These are phyloP conservation scores for Blepharisma japonicum DNA, from an alignment of 73 alveolate species.

Conservation along the genomic window DNA sequence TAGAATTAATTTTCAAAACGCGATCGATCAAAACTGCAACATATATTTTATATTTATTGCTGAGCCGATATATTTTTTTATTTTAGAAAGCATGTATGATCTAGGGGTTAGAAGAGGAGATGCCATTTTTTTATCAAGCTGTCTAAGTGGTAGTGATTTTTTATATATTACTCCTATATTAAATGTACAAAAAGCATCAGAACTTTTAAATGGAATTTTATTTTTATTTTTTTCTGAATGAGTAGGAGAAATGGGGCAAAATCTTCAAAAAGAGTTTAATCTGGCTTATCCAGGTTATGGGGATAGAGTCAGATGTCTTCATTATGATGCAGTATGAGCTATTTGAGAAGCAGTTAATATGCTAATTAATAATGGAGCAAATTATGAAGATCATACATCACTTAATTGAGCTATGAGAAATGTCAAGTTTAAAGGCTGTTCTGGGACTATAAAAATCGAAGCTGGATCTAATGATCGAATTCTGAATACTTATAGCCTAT, in stretches of 20 bases:
- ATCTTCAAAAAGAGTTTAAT: neutral
- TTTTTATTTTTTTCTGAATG: neutral
- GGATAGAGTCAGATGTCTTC: neutral
- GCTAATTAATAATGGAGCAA: neutral
- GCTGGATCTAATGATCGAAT: neutral
- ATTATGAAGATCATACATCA: neutral
- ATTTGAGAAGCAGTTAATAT: neutral
- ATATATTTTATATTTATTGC: neutral
- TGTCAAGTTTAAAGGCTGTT: neutral
- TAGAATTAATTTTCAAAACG: neutral
- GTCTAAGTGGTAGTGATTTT: neutral
- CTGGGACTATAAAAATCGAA: neutral
- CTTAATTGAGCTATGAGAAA: neutral
- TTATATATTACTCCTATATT: neutral
- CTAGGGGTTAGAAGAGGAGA: conserved; percentile 29
- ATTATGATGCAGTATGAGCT: neutral
- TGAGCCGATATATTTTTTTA: neutral
- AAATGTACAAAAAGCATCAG: neutral
- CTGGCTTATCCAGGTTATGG: neutral
- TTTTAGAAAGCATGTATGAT: conserved; percentile 7
- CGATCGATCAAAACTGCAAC: neutral
- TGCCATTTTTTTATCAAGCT: neutral
- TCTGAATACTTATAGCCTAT: neutral
- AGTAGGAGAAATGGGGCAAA: neutral
- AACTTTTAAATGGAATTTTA: neutral